Conservation (phyloP, 176 grass and related monocot species). For the Oryza meyeriana region DNA sequence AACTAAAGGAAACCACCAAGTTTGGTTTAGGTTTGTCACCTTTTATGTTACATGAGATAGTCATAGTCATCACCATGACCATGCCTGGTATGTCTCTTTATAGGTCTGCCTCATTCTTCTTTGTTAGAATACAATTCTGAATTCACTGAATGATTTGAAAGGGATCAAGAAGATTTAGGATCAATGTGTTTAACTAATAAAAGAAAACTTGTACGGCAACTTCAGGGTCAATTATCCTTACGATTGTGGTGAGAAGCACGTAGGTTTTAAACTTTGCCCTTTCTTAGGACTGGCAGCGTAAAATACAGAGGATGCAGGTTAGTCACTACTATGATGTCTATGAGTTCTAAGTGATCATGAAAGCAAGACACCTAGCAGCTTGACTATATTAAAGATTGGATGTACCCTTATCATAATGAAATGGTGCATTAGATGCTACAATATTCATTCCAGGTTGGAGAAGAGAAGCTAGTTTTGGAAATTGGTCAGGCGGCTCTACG, state of each 20-base stretch:
- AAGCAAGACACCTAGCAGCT: background rate
- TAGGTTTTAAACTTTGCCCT: background rate
- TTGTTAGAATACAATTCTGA: background rate
- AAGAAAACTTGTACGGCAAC: background rate
- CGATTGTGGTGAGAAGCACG: background rate
- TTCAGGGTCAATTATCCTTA: background rate
- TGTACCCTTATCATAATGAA: background rate
- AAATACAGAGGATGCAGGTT: background rate
- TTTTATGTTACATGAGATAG: background rate
- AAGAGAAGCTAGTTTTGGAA: conserved; percentile 82
- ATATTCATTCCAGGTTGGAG: conserved; percentile 72
- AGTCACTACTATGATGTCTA: background rate
- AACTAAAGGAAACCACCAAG: background rate
- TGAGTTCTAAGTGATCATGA: background rate
- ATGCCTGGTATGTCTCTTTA: background rate
- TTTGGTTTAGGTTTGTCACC: background rate
- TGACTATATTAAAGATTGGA: conserved; percentile 5
- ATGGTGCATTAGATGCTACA: background rate
- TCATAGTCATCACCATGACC: background rate
- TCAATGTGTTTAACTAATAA: background rate
- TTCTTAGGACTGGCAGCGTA: background rate
- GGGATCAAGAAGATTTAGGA: background rate
- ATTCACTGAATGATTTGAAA: background rate
- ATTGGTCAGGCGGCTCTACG: conserved; percentile 74
- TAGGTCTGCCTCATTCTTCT: background rate